Evolutionary conservation across 192 early-diverging fungal genomes (phyloP), one percentile per base, ranked within the genome.

Genomic region (Coemansia sp.): DNA sequence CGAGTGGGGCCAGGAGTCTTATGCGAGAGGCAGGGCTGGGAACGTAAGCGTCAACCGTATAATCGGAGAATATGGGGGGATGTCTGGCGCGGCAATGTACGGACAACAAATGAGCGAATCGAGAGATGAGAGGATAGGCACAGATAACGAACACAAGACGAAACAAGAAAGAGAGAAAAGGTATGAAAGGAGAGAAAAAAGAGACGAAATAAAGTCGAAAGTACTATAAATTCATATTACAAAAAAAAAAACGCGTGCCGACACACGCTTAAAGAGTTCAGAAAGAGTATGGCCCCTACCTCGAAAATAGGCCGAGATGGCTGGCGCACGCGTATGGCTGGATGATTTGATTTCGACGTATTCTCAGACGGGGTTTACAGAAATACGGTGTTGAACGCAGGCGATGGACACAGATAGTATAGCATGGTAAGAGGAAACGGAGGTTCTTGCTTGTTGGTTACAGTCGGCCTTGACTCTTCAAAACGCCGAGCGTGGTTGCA

Each of bases 401-500:
- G 9, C 14, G 40, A 14, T 41, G 8, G 10, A 48, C 19, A 48
- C 46, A 48, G 21, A 48, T n/a, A 19, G 2, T 48, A 48, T n/a
- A n/a, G 6, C 19, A 46, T 48, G 21, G 46, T 9, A 48, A 48
- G 48, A 11, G 14, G 4, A 42, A 29, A 5, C 10, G 14, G 61
- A 27, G 24, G 24, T 27, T 27, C 16, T 48, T 11, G 41, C 16
- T 42, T 42, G 41, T 44, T n/a, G 63, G 53, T 39, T 63, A 70
- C 33, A 70, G 48, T 34, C 54, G 69, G 16, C 68, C 68, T 16
- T 67, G 46, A 36, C 41, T 41, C 19, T 62, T 64, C 6, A 76
- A 53, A 2, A 70, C 64, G 7, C 45, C 59, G 11, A 76, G 64
- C 8, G 64, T 59, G 9, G 44, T 63, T 16, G 35, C 61, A 4